Conservation (phyloP, 2,329 filamentous ascomycete genomes). For the Diaporthe citrichinensis region DNA sequence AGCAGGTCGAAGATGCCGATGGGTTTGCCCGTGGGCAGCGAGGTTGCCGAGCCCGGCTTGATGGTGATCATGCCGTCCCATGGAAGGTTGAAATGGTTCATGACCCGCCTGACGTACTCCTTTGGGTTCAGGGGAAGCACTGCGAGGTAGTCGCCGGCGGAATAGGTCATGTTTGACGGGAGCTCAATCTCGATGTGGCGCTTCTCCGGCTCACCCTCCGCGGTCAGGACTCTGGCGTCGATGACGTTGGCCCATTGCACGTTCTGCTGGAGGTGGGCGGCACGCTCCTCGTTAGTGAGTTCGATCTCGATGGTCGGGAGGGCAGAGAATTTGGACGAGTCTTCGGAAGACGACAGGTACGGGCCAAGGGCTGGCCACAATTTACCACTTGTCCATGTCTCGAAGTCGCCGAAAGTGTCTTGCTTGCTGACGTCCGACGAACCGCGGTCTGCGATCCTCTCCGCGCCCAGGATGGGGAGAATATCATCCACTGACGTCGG, state of each 20-base stretch:
- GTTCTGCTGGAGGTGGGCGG: conserved; percentile 70
- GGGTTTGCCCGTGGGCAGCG: conserved; percentile 67
- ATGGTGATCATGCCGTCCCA: conserved; percentile 78
- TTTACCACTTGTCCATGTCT: conserved; percentile 72
- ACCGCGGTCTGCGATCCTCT: conserved; percentile 62
- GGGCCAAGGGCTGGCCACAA: conserved; percentile 63
- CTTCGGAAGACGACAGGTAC: conserved; percentile 46
- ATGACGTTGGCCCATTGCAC: conserved; percentile 71
- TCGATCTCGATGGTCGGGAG: conserved; percentile 50
- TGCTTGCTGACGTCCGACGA: conserved; percentile 70
- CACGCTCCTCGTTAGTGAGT: conserved; percentile 67
- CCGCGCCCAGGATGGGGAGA: conserved; percentile 61
- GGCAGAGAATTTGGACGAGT: not conserved
- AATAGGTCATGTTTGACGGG: conserved; percentile 75
- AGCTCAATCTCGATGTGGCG: conserved; percentile 76
- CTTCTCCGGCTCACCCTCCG: conserved; percentile 68
- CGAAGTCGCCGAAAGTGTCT: conserved; percentile 75
- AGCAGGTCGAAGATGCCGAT: conserved; percentile 75
- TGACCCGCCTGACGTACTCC: conserved; percentile 71
- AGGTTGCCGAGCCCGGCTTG: conserved; percentile 61
- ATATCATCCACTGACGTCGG: conserved; percentile 72
- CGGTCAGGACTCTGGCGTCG: conserved; percentile 62
- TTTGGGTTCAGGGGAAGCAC: conserved; percentile 79
- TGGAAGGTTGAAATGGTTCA: conserved; percentile 76
- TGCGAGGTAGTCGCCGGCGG: conserved; percentile 81